Evolutionary conservation across 2,329 filamentous ascomycete genomes (phyloP), one percentile per base, ranked within the genome.

Genomic region (Monosporascus sp.): DNA sequence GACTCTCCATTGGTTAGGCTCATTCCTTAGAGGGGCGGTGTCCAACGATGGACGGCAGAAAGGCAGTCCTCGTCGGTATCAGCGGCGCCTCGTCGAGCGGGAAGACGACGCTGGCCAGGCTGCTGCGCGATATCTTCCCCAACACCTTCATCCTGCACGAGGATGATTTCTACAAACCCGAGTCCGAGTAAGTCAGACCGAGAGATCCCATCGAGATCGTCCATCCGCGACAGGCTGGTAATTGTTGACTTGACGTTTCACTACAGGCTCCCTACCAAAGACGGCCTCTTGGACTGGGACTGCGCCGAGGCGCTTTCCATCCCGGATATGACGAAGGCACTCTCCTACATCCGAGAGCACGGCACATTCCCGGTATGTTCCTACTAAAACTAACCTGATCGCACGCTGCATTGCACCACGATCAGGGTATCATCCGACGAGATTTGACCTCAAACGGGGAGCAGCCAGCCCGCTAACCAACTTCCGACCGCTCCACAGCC

Each of bases 101-200:
- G 55, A 99, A 99, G 75, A 97, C 94, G 2, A 97, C 94, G 2
- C 81, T 99, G 15, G 89, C 91, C 20, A 83, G 93, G 2, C 79
- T 97, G 14, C 78, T 99, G 18, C 85, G 90, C 54, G 84, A 89
- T 66, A 85, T 96, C 59, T 91, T 97, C 64, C 85, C 85, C 8
- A 76, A 79, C 60, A 79, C 84, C 17, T 93, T 91, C 65, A 89
- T 97, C 64, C 79, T 99, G 22, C 94, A 99, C 69, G 85, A 96
- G 68, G 94, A 99, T 74, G 94, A 99, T 71, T 99, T 97, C 68
- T 99, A 96, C 74, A 85, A 84, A 59, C 77, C 88, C 1, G 93
- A 97, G 67, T 72, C 80, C 31, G 80, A 90, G 80, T 89, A 64
- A 65, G 79, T 71, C 24, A 39, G 17, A 43, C 27, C 18, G 37